Percentiles rank a stretch among this genome's conserved stretches.
Evolutionary conservation across 176 grass and related monocot genomes (phyloP).

Genomic region (Oryza australiensis): DNA sequence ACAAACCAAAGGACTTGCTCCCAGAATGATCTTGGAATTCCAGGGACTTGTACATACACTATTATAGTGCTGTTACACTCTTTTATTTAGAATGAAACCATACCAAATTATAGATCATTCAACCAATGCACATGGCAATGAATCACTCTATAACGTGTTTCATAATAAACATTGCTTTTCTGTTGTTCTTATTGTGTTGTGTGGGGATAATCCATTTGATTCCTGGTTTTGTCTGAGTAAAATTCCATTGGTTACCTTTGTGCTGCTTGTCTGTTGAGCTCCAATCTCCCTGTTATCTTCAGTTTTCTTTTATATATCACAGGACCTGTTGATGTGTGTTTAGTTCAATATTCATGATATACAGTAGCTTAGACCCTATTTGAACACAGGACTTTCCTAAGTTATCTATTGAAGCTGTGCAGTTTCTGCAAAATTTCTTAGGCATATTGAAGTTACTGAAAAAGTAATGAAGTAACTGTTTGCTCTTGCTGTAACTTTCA

Average conservation of each 20-base stretch:
- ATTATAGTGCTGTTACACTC: background rate
- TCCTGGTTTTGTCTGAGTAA: constrained; percentile 16
- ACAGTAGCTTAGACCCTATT: background rate
- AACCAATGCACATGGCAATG: background rate
- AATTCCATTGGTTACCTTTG: constrained; percentile 1
- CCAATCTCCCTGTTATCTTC: background rate
- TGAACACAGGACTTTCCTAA: background rate
- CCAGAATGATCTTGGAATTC: background rate
- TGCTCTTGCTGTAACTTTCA: constrained; percentile 21
- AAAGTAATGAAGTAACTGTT: background rate
- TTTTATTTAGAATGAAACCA: constrained; percentile 16
- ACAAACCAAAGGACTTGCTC: background rate
- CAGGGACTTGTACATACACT: background rate
- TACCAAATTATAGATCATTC: background rate
- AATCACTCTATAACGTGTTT: background rate
- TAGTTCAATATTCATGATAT: constrained; percentile 9
- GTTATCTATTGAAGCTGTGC: background rate
- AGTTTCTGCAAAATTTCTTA: background rate
- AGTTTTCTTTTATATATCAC: background rate
- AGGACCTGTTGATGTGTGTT: background rate
- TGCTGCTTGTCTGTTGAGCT: background rate
- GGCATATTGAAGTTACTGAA: background rate
- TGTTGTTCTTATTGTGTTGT: background rate
- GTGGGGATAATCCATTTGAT: background rate
- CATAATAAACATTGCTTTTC: constrained; percentile 13